Evolutionary conservation across 106 monocot species (phyloP), one percentile per base, ranked within the genome.

Genomic region (Dendrobium nobile): DNA sequence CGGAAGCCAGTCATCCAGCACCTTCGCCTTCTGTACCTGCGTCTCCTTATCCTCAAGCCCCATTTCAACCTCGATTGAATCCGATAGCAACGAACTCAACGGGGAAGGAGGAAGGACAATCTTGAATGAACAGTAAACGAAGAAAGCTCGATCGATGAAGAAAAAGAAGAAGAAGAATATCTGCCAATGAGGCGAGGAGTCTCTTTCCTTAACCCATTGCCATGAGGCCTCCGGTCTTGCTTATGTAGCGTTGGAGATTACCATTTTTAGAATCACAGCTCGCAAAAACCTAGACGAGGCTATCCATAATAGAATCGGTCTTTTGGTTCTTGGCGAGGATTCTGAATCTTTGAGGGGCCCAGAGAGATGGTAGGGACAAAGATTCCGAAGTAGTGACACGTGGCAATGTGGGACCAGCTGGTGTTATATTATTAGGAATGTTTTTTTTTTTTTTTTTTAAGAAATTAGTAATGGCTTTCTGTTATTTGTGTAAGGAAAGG

Each of bases 1-100:
- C 41, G 78, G 83, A 17, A 83, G 73, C 83, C 78, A 83, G 37
- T 83, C 73, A 22, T 83, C 79, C 4, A 72, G 0, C 19, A 2
- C 37, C 78, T 78, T 73, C 54, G 27, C 3, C n/a, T 10, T 24
- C 40, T 77, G 44, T 11, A 0, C n/a, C 37, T 13, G 10, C 37
- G 33, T 16, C 72, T 22, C 72, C 72, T 10, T 16, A 9, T 28
- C 40, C 33, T 37, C 33, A 0, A 33, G 72, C 28, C 4, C 72
- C 37, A 22, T 10, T 37, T 40, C 33, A 6, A 15, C 40, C 72
- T 72, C 72, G 24, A 65, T 65, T 10, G 26, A 26, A 65, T 51
- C 13, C 51, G 51, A 51, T 15, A 51, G 51, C 64, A 9, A 26
- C 7, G 64, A 65, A 24, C 15, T 26, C 1, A 15, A 65, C 18